Percentiles rank a stretch among this genome's conserved stretches.
Conservation (phyloP, 108 stramenopile species). For the Fistulifera pelliculosa region DNA sequence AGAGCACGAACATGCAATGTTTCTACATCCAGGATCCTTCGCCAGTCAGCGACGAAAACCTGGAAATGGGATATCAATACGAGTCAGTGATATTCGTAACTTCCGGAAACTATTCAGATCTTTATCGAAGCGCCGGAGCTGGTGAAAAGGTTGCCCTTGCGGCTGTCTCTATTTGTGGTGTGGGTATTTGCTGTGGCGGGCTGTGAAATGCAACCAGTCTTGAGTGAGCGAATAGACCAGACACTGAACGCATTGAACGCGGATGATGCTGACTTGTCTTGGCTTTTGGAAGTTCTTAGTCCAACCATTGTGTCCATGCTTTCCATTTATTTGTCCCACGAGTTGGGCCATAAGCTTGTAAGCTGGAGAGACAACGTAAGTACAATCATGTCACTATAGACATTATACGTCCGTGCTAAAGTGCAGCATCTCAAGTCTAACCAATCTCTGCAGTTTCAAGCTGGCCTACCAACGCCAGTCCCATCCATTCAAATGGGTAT, state of each 20-base stretch:
- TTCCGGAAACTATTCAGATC: conserved; percentile 28
- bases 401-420: not conserved
- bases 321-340: conserved; percentile 34
- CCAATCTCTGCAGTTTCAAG: conserved; percentile 16
- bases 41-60: conserved; percentile 49
- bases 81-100: conserved; percentile 42
- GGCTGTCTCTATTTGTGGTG: conserved; percentile 25
- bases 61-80: conserved; percentile 37
- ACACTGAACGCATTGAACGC: not conserved
- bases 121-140: conserved; percentile 17
- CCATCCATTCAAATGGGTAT: conserved; percentile 45
- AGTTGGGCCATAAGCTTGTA: conserved; percentile 33
- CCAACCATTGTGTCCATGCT: conserved; percentile 14
- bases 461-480: conserved; percentile 40
- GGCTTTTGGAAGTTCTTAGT: conserved; percentile 18
- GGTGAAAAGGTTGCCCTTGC: conserved; percentile 39
- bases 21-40: conserved; percentile 62
- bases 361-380: conserved; percentile 48
- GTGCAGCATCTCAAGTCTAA: too few species aligned
- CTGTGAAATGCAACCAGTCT: conserved; percentile 34
- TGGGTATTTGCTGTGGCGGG: conserved; percentile 46
- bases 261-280: conserved; percentile 21
- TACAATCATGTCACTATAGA: not conserved
- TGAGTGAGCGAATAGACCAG: conserved; percentile 27
- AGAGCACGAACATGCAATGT: conserved; percentile 35